These are phyloP conservation scores for Cocos nucifera DNA, from an alignment of 176 grass and related monocot genomes.

Conservation along the genomic window DNA sequence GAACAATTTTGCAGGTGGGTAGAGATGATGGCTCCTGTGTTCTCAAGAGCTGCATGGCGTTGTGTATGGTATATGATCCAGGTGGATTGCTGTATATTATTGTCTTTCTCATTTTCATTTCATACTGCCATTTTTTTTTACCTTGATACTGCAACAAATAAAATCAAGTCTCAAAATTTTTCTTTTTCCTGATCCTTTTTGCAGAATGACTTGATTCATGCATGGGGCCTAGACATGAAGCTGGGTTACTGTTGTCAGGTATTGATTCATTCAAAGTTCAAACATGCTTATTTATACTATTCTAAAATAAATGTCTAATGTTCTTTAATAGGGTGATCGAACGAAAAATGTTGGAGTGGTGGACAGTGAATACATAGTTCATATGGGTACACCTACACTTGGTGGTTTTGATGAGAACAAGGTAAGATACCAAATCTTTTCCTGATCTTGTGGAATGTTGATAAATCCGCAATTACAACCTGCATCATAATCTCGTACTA, in stretches of 20 bases:
- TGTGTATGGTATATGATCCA: constrained; percentile 14
- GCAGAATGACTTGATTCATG: constrained; percentile 16
- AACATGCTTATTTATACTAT: neutral
- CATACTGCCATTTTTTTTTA: no score
- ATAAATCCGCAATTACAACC: no score
- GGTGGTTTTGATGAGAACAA: constrained; percentile 3
- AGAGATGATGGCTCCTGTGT: constrained; percentile 15
- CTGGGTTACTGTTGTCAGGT: constrained; percentile 18
- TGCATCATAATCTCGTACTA: no score
- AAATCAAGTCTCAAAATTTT: no score
- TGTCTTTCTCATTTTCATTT: no score
- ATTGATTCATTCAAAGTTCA: neutral
- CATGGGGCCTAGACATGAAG: constrained; percentile 17
- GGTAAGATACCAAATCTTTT: neutral
- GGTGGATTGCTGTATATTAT: no score
- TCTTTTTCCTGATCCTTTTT: neutral
- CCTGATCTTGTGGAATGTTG: neutral
- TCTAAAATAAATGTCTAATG: neutral
- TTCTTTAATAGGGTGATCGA: constrained; percentile 8
- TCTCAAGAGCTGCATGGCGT: constrained; percentile 10
- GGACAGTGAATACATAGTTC: constrained; percentile 11
- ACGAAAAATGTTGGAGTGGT: constrained; percentile 8
- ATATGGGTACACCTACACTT: constrained; percentile 14
- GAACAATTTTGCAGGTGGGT: constrained; percentile 1
- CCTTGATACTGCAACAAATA: no score